These are phyloP conservation scores for Ascodesmis nigricans DNA, from an alignment of 495 filamentous ascomycete genomes.

Conservation along the genomic window DNA sequence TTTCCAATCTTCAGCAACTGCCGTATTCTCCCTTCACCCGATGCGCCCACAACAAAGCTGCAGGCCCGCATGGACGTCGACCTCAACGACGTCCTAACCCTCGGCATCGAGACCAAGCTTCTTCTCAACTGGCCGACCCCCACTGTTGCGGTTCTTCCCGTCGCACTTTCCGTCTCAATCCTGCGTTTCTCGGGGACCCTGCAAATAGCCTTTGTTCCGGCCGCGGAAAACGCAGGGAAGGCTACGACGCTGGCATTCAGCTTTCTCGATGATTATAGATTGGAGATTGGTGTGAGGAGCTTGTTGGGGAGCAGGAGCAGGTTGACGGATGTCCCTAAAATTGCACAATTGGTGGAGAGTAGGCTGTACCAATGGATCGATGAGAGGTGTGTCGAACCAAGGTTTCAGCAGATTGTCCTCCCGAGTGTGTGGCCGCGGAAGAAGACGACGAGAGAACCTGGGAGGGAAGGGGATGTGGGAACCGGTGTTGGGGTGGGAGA, in stretches of 20 bases:
- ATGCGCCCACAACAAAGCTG: slow-evolving; percentile 46
- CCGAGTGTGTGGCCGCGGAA: slow-evolving; percentile 89
- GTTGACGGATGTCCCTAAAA: slow-evolving; percentile 90
- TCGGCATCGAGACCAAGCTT: slow-evolving; percentile 83
- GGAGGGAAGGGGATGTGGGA: slow-evolving; percentile 8
- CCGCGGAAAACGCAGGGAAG: slow-evolving; percentile 23
- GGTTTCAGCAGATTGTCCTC: slow-evolving; percentile 84
- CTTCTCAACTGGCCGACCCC: slow-evolving; percentile 84
- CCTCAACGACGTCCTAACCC: slow-evolving; percentile 78
- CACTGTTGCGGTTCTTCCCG: slow-evolving; percentile 70
- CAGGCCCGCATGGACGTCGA: slow-evolving; percentile 95
- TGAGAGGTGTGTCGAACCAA: slow-evolving; percentile 81
- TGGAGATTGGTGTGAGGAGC: slow-evolving; percentile 76
- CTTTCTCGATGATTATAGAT: slow-evolving; percentile 84
- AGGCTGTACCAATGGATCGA: slow-evolving; percentile 92
- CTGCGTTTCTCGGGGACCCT: slow-evolving; percentile 87
- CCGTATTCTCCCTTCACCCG: slow-evolving; percentile 68
- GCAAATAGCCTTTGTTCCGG: slow-evolving; percentile 74
- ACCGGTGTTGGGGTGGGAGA: slow-evolving; percentile 6
- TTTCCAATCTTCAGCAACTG: slow-evolving; percentile 99
- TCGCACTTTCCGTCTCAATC: slow-evolving; percentile 74
- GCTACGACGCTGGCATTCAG: slow-evolving; percentile 77
- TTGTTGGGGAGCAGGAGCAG: slow-evolving; percentile 77
- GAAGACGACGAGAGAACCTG: slow-evolving; percentile 42
- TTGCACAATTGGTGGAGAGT: slow-evolving; percentile 81